Conservation (phyloP, 1,139 yeast species). For the Debaryomyces subglobosus region DNA sequence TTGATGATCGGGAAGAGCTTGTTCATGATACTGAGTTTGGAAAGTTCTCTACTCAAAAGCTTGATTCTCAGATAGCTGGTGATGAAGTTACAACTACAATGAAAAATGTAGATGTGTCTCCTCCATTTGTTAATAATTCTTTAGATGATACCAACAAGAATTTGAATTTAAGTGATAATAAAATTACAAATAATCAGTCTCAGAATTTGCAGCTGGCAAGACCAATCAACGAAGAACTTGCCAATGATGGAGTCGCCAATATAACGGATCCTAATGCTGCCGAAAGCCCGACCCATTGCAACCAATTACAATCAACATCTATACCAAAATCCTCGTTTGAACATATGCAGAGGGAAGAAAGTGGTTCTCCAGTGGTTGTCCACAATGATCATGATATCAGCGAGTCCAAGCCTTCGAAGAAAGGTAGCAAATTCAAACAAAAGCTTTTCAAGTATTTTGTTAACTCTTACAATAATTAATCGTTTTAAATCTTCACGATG, state of each 20-base stretch:
- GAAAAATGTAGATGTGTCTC: not conserved
- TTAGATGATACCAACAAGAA: not conserved
- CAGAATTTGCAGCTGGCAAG: not conserved
- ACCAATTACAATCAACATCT: not conserved
- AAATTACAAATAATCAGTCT: not conserved
- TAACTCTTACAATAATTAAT: conserved; percentile 29
- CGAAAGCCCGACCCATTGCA: not conserved
- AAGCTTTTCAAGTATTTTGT: conserved; percentile 41
- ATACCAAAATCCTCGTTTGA: conserved; percentile 2
- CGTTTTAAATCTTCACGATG: too few species aligned
- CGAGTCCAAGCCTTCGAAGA: conserved; percentile 14
- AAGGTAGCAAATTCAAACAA: conserved; percentile 32
- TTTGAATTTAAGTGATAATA: not conserved
- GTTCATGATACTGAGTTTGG: not conserved
- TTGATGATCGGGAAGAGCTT: not conserved
- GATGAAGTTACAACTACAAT: not conserved
- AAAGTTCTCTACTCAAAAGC: not conserved
- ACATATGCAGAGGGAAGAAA: not conserved
- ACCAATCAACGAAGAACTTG: not conserved
- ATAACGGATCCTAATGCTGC: not conserved
- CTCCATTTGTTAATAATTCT: not conserved
- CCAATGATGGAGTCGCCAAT: not conserved
- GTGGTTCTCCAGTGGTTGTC: not conserved
- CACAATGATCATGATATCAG: not conserved
- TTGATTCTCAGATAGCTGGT: not conserved